Conservation (phyloP, 164 flowering plant genomes). For the Vitis riparia region DNA sequence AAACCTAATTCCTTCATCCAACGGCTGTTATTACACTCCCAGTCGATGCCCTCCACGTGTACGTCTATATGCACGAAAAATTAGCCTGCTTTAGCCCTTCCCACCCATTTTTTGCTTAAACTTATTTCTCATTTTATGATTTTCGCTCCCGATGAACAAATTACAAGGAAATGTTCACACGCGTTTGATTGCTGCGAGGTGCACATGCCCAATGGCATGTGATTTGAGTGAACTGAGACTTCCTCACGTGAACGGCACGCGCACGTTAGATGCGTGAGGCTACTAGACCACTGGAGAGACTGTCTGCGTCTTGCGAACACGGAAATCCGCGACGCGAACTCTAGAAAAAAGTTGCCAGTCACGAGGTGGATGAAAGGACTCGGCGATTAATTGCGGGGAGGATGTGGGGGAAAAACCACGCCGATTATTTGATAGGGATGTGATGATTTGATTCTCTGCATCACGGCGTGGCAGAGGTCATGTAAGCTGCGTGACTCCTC, state of each 20-base stretch:
- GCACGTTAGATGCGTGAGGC: no score
- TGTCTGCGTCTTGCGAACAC: not conserved
- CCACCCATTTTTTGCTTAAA: no score
- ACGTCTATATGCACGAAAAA: no score
- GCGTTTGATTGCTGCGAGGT: no score
- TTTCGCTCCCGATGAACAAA: no score
- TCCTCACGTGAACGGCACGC: no score
- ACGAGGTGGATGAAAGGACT: not conserved
- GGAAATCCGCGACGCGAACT: conserved; percentile 4
- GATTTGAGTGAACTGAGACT: no score
- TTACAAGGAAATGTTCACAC: no score
- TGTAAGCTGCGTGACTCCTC: conserved; percentile 21
- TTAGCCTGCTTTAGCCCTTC: no score
- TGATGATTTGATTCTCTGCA: conserved; percentile 18
- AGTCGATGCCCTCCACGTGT: conserved; percentile 17
- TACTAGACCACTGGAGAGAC: no score
- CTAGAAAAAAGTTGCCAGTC: conserved; percentile 1
- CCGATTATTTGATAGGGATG: conserved; percentile 9
- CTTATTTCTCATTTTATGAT: no score
- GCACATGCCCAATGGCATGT: no score
- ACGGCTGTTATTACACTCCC: conserved; percentile 3
- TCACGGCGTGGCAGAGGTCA: conserved; percentile 20
- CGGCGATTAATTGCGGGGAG: not conserved
- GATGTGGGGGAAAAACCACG: not conserved
- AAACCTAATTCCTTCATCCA: conserved; percentile 2